phyloP scores from a whole-genome alignment of 495 filamentous ascomycete genomes.

The Aspergillus campestris region DNA sequence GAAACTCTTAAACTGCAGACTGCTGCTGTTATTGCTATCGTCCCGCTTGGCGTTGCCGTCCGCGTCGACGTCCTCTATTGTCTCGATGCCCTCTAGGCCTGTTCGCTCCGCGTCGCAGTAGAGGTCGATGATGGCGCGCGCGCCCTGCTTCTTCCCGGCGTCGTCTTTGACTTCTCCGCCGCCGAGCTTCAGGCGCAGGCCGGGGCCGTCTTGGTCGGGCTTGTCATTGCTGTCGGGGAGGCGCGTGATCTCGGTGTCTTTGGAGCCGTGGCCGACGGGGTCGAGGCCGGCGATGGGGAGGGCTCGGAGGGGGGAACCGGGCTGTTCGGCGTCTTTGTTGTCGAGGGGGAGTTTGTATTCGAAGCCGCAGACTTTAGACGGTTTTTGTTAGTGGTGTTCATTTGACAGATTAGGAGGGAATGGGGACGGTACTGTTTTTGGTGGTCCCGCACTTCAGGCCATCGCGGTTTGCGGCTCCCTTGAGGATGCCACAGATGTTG shows the following conservation, averaged over 20 bases:
- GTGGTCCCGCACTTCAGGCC: conserved; percentile 53
- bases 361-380: conserved; percentile 72
- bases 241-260: conserved; percentile 52
- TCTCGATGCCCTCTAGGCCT: conserved; percentile 59
- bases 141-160: conserved; percentile 39
- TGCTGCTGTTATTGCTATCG: conserved; percentile 29
- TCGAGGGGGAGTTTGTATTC: conserved; percentile 38
- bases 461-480: conserved; percentile 49
- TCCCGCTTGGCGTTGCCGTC: conserved; percentile 4
- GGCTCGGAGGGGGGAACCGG: conserved; percentile 16
- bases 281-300: conserved; percentile 69
- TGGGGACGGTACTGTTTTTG: conserved; percentile 24
- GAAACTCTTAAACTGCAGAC: conserved; percentile 67
- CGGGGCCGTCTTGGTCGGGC: conserved; percentile 54
- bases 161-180: conserved; percentile 52
- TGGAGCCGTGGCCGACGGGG: conserved; percentile 42
- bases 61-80: conserved; percentile 11
- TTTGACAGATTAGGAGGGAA: neutral
- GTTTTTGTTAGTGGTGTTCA: neutral
- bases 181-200: conserved; percentile 59
- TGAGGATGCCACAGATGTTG: conserved; percentile 67
- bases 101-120: conserved; percentile 61
- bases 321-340: conserved; percentile 20
- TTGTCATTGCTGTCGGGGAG: conserved; percentile 37
- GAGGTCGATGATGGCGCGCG: conserved; percentile 75